A percentile compares a stretch with the other conserved stretches of the same genome.
Evolutionary conservation across 176 grass and related monocot genomes (phyloP).

Genomic region (Bonia amplexicaulis): DNA sequence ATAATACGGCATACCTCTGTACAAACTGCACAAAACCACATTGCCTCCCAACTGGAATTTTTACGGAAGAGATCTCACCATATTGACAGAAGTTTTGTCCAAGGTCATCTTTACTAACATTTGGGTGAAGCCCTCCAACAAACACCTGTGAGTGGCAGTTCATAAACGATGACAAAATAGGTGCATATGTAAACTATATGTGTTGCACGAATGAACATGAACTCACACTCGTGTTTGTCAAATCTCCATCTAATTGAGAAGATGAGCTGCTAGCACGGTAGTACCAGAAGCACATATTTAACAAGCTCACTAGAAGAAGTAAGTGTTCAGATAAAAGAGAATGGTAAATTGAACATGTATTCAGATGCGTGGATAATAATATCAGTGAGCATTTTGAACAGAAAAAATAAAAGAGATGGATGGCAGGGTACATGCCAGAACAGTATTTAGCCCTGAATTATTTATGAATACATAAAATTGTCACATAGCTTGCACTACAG

Average conservation of each 20-base stretch:
- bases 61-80: conserved; percentile 69
- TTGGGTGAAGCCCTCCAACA: conserved; percentile 66
- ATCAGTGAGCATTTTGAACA: neutral
- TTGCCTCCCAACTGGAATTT: conserved; percentile 74
- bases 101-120: conserved; percentile 66
- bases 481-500: neutral
- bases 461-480: neutral
- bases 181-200: neutral
- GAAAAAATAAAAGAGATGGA: neutral
- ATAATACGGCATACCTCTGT: neutral
- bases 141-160: conserved; percentile 49
- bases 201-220: conserved; percentile 14
- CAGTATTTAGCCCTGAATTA: neutral
- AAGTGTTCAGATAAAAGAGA: neutral
- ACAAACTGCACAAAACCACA: conserved; percentile 76
- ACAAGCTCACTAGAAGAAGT: neutral
- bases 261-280: conserved; percentile 38
- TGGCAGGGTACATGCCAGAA: neutral
- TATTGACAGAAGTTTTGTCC: conserved; percentile 66
- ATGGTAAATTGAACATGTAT: neutral
- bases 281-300: conserved; percentile 57
- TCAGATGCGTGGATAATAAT: neutral
- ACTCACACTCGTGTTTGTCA: conserved; percentile 75
- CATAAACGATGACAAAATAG: conserved; percentile 7
- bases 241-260: conserved; percentile 64